Conservation (phyloP, 1,284 basidiomycete genomes). For the Porphyrellus sp. region DNA sequence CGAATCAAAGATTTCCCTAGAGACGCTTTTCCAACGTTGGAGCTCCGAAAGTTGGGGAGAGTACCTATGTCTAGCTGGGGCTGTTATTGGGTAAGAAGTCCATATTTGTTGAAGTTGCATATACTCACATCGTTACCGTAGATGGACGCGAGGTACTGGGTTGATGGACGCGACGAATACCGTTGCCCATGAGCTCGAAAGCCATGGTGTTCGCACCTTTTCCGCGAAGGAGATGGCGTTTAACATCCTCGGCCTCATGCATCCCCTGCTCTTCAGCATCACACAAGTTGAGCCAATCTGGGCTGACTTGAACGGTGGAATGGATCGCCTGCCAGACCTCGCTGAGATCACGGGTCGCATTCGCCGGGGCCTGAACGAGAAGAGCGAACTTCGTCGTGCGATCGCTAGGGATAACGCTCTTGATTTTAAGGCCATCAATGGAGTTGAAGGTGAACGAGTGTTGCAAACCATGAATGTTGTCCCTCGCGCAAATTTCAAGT, state of each 20-base stretch:
- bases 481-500: slow-evolving; percentile 96
- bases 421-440: slow-evolving; percentile 91
- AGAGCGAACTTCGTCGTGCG: slow-evolving; percentile 89
- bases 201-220: slow-evolving; percentile 94
- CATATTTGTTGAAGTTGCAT: not conserved
- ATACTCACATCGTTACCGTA: slow-evolving; percentile 32
- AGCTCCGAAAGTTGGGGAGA: slow-evolving; percentile 98
- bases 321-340: slow-evolving; percentile 94
- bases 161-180: slow-evolving; percentile 96
- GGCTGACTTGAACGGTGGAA: slow-evolving; percentile 96
- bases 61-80: slow-evolving; percentile 96
- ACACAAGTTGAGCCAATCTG: slow-evolving; percentile 99
- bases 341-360: slow-evolving; percentile 90
- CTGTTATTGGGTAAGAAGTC: slow-evolving; percentile 82
- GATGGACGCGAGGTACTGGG: slow-evolving; percentile 98
- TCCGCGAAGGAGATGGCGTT: slow-evolving; percentile 99
- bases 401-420: slow-evolving; percentile 92
- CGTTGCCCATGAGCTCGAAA: slow-evolving; percentile 91
- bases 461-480: slow-evolving; percentile 91
- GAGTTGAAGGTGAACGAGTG: slow-evolving; percentile 89
- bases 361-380: slow-evolving; percentile 71
- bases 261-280: slow-evolving; percentile 98
- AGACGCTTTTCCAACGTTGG: slow-evolving; percentile 98
- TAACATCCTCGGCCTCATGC: slow-evolving; percentile 98
- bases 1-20: slow-evolving; percentile 97